These are phyloP conservation scores for Sutorius australiensis DNA, from an alignment of 768 basidiomycete species.

Conservation along the genomic window DNA sequence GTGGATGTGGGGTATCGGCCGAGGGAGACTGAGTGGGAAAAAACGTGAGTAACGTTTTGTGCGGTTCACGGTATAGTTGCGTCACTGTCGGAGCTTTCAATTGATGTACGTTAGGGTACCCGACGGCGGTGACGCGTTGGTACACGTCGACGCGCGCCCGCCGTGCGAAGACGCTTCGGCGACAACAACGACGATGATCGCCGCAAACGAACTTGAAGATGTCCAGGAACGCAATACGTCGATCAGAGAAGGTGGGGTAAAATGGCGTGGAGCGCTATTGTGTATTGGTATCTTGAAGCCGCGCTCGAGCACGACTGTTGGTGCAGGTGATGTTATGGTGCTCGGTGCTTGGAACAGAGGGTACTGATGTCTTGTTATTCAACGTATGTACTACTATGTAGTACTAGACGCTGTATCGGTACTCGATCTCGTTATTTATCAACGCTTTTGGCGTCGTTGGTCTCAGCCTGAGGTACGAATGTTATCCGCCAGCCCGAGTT, in stretches of 20 bases:
- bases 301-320: not conserved
- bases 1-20: constrained; percentile 17
- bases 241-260: not conserved
- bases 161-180: not conserved
- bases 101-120: not conserved
- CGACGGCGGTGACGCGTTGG: not conserved
- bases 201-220: not conserved
- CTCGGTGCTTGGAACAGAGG: not conserved
- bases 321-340: not conserved
- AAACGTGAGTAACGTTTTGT: not conserved
- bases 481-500: not conserved
- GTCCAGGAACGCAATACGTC: not conserved
- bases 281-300: not conserved
- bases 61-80: too few relatives aligned
- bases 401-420: constrained; percentile 1
- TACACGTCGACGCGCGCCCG: not conserved
- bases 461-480: not conserved
- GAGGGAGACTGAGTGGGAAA: not conserved
- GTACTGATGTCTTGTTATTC: not conserved
- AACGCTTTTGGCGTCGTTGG: not conserved
- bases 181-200: not conserved
- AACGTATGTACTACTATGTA: not conserved
- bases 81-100: too few relatives aligned
- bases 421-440: not conserved
- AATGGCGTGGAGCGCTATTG: not conserved